Conservation (phyloP, 208 protist genomes). For the Trypanosoma cruzi region DNA sequence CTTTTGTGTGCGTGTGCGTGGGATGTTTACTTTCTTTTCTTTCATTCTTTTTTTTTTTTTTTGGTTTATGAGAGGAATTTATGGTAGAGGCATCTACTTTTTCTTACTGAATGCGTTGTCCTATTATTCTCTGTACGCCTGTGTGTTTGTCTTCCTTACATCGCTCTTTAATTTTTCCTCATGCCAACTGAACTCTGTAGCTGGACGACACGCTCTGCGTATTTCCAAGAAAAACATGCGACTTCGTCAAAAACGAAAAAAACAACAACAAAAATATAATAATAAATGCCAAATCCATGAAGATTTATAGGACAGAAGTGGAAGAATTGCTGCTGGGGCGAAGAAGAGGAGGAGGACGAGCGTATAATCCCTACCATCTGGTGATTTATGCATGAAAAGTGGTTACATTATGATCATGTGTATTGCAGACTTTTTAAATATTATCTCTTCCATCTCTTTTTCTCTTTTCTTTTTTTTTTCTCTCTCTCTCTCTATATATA, state of each 20-base stretch:
- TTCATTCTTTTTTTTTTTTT: slow-evolving; percentile 16
- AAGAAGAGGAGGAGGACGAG: too few species aligned
- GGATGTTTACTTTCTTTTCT: slow-evolving; percentile 9
- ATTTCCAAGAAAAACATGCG: too few species aligned
- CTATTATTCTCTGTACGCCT: not conserved
- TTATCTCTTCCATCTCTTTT: too few species aligned
- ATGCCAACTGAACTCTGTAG: not conserved
- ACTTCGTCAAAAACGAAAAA: too few species aligned
- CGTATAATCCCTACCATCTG: not conserved
- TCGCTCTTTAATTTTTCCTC: not conserved
- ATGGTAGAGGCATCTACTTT: not conserved
- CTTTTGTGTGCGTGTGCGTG: not conserved
- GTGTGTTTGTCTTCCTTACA: not conserved
- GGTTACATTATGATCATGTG: not conserved
- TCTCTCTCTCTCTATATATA: not conserved
- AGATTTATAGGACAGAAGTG: too few species aligned
- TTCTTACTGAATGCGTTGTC: not conserved
- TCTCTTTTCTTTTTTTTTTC: slow-evolving; percentile 15
- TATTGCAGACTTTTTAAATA: not conserved
- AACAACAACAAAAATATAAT: too few species aligned
- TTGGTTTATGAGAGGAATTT: not conserved
- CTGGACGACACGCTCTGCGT: too few species aligned
- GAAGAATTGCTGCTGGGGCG: too few species aligned
- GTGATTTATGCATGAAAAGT: not conserved
- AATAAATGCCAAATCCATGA: too few species aligned